Conservation (phyloP, 1,284 basidiomycete genomes). For the Ceratobasidium sp. region DNA sequence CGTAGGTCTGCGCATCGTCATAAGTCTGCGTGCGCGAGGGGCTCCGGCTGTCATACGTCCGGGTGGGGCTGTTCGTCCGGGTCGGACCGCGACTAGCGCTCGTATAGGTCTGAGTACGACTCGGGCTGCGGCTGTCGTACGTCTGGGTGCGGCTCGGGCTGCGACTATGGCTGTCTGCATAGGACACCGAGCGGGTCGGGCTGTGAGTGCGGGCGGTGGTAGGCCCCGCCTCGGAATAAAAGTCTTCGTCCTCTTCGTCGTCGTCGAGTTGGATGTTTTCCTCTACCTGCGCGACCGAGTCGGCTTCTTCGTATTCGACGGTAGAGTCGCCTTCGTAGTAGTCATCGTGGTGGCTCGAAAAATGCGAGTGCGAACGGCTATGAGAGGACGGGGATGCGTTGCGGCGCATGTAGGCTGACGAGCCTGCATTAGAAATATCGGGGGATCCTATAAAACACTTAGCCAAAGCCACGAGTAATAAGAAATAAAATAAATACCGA, state of each 20-base stretch:
- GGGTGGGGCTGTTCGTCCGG: background rate
- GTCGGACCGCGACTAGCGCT: constrained; percentile 21
- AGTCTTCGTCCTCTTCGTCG: constrained; percentile 42
- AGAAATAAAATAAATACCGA: background rate
- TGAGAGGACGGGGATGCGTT: constrained; percentile 15
- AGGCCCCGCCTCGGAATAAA: constrained; percentile 32
- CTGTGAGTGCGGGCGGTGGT: constrained; percentile 22
- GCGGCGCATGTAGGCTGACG: constrained; percentile 14
- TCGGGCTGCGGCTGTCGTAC: constrained; percentile 1
- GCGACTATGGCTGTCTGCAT: constrained; percentile 1
- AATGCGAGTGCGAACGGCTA: constrained; percentile 21
- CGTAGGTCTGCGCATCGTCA: constrained; percentile 16
- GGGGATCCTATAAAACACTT: constrained; percentile 14
- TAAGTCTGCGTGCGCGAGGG: background rate
- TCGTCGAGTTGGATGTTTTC: constrained; percentile 35
- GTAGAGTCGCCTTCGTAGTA: constrained; percentile 41
- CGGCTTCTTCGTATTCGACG: constrained; percentile 34
- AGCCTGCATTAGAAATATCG: constrained; percentile 20
- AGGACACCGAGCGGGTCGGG: constrained; percentile 15
- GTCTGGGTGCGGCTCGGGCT: constrained; percentile 28
- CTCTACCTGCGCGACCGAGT: constrained; percentile 41
- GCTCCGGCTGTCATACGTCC: constrained; percentile 23
- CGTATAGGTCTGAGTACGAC: constrained; percentile 14
- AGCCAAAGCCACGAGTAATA: background rate
- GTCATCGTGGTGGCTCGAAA: constrained; percentile 21